Evolutionary conservation across 2,329 filamentous ascomycete genomes (phyloP).

Genomic region (Microthyrium microscopicum): DNA sequence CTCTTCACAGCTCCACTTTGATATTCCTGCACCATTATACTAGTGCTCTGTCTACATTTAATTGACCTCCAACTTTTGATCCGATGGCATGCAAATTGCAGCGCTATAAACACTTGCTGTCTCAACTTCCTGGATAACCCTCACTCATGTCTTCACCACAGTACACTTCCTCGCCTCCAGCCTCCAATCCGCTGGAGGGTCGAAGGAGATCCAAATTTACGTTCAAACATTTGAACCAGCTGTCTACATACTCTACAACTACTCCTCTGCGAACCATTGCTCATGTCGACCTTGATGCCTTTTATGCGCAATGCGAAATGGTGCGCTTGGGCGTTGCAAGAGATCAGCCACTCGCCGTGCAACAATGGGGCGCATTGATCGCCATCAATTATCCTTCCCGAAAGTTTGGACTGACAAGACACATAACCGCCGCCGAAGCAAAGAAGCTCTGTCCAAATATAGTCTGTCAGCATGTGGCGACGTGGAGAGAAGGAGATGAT

Average conservation of each 20-base stretch:
- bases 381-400: slow-evolving; percentile 92
- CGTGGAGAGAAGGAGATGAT: slow-evolving; percentile 81
- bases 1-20: too few relatives aligned
- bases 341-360: slow-evolving; percentile 72
- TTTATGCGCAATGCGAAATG: slow-evolving; percentile 91
- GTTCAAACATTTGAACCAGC: slow-evolving; percentile 62
- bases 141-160: slow-evolving; percentile 30
- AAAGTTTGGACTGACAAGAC: slow-evolving; percentile 59
- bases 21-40: too few relatives aligned
- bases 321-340: slow-evolving; percentile 60
- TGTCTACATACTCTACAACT: slow-evolving; percentile 52
- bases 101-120: too few relatives aligned
- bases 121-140: too few relatives aligned
- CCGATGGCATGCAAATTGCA: too few relatives aligned
- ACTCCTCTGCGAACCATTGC: slow-evolving; percentile 75
- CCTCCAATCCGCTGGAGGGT: slow-evolving; percentile 14
- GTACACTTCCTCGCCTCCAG: slow-evolving; percentile 14
- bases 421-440: slow-evolving; percentile 66
- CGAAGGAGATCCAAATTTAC: slow-evolving; percentile 56
- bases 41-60: too few relatives aligned
- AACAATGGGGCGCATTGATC: slow-evolving; percentile 90
- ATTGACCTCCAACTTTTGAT: too few relatives aligned
- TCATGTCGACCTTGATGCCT: slow-evolving; percentile 91
- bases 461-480: slow-evolving; percentile 82
- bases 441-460: slow-evolving; percentile 73